Evolutionary conservation across 2,329 filamentous ascomycete genomes (phyloP), one percentile per base, ranked within the genome.

Genomic region (Metarhizium robertsii): DNA sequence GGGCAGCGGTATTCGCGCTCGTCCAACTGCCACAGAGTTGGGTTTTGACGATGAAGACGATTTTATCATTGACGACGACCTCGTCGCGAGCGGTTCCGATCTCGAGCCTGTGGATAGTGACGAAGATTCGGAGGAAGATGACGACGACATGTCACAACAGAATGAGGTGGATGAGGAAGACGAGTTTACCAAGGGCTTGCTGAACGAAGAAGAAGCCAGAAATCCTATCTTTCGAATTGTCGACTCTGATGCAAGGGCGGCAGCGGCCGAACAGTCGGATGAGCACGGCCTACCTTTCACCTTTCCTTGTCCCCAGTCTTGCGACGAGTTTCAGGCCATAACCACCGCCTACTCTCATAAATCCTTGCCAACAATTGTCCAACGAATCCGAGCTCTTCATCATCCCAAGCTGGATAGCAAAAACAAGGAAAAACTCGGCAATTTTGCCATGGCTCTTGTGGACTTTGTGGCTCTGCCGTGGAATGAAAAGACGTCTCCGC

Each of bases 1-100:
- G 16, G 84, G 84, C 38, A 67, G 70, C 51, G 83, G 83, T 47
- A 81, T 86, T 60, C 80, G 75, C 63, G 72, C 75, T 53, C 75
- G 77, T 29, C 77, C 76, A 36, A 83, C 81, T 7, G 79, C 79
- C 3, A 76, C 79, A 11, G 79, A 86, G 56, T 69, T 91, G 18
- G 88, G 85, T 6, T 86, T 95, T 38, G 91, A 96, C 61, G 92
- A 96, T 62, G 92, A 97, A 67, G 92, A 97, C 63, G 90, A 96
- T 63, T 97, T 97, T 64, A 68, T 92, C 30, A 85, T 96, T 59
- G 92, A 97, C 57, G 89, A 94, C 59, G 87, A 95, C 65, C 78
- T 97, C 16, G 80, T 96, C 38, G 91, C 91, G 13, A 92, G 86
- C 61, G 88, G 85, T 42, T 92, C 89, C 6, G 84, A 86, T 43